These are phyloP conservation scores for Agapanthus africanus DNA, from an alignment of 106 monocot genomes.

Conservation along the genomic window DNA sequence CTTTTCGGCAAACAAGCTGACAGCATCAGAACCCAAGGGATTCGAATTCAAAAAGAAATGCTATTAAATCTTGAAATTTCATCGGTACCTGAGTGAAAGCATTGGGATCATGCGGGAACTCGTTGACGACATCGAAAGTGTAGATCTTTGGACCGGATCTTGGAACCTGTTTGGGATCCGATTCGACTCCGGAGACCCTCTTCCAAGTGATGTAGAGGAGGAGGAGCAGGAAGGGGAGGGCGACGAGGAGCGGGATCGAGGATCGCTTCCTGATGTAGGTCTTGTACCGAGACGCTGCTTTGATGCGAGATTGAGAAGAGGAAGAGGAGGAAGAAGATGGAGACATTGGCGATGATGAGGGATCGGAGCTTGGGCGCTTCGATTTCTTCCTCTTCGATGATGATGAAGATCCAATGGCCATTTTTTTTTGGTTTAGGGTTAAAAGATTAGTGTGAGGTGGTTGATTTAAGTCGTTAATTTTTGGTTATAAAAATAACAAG, in stretches of 20 bases:
- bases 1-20: neutral
- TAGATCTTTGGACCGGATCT: constrained; percentile 30
- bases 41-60: neutral
- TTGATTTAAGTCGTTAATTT: too few species aligned
- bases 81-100: constrained; percentile 99
- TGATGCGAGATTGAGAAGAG: constrained; percentile 1
- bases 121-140: constrained; percentile 73
- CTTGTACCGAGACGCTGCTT: neutral
- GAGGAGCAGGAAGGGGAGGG: too few species aligned
- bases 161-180: too few species aligned
- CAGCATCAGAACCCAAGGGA: neutral
- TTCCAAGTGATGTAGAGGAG: too few species aligned
- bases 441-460: too few species aligned
- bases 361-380: too few species aligned
- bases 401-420: constrained; percentile 11
- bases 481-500: too few species aligned
- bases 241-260: too few species aligned
- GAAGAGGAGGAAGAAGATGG: too few species aligned
- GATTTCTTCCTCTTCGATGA: constrained; percentile 13
- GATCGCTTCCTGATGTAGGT: constrained; percentile 4
- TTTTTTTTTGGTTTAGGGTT: too few species aligned
- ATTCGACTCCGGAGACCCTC: too few species aligned
- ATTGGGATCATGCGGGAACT: constrained; percentile 72
- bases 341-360: constrained; percentile 18
- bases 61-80: neutral